A percentile compares a stretch with the other conserved stretches of the same genome.
Evolutionary conservation across 2,329 filamentous ascomycete species (phyloP).

Genomic region (Thielaviopsis euricoi): DNA sequence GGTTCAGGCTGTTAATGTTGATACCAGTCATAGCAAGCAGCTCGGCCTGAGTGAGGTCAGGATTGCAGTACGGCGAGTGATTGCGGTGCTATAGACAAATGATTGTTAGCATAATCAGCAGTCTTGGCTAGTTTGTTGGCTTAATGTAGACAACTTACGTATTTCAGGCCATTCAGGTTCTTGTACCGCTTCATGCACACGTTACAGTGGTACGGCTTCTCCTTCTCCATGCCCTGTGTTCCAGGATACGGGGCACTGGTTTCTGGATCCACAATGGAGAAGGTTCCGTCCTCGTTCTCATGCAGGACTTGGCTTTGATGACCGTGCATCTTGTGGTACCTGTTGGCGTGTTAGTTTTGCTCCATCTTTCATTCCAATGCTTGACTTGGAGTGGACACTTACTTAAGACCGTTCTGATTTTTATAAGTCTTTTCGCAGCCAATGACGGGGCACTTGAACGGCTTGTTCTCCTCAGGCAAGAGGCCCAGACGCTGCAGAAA

Average conservation of each 20-base stretch:
- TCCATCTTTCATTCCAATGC: not conserved
- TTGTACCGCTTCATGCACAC: conserved; percentile 97
- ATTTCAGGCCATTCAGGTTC: conserved; percentile 97
- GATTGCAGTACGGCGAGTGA: conserved; percentile 14
- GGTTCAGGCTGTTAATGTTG: conserved; percentile 8
- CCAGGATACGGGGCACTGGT: conserved; percentile 89
- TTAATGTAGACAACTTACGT: conserved; percentile 35
- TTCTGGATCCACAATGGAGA: conserved; percentile 94
- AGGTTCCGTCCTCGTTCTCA: conserved; percentile 91
- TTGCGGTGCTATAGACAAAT: conserved; percentile 11
- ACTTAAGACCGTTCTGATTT: conserved; percentile 97
- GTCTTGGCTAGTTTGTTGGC: not conserved
- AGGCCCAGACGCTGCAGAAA: conserved; percentile 40
- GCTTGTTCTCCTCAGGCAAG: conserved; percentile 86
- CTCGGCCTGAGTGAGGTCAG: conserved; percentile 12
- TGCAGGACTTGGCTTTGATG: conserved; percentile 94
- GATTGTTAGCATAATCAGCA: not conserved
- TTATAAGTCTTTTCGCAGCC: conserved; percentile 99
- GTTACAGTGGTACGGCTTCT: conserved; percentile 96
- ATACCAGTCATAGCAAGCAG: conserved; percentile 12
- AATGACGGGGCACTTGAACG: conserved; percentile 93
- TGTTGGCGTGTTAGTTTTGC: conserved; percentile 20
- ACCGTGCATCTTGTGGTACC: conserved; percentile 65
- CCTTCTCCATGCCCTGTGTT: conserved; percentile 98
- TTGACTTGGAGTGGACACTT: conserved; percentile 23